A percentile compares a stretch with the other conserved stretches of the same genome.
Conservation (phyloP, 225 moss, liverwort and hornwort genomes). For the Straminergon stramineum region DNA sequence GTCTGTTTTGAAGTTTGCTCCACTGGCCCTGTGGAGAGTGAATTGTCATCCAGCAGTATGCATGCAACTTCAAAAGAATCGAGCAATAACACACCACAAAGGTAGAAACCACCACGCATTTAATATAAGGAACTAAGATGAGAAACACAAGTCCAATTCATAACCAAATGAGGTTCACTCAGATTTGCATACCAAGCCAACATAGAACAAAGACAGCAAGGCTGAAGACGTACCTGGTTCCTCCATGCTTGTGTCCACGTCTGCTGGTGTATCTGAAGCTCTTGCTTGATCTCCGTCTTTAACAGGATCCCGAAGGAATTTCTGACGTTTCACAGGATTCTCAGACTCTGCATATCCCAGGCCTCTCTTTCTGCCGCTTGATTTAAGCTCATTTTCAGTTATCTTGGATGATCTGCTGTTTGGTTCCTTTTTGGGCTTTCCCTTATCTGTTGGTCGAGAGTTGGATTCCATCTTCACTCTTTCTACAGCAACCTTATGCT, state of each 20-base stretch:
- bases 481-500: constrained; percentile 26
- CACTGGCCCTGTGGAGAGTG: constrained; percentile 4
- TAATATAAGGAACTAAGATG: not conserved
- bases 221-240: constrained; percentile 13
- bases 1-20: constrained; percentile 13
- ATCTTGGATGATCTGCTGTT: constrained; percentile 20
- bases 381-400: constrained; percentile 12
- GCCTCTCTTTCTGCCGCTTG: constrained; percentile 59
- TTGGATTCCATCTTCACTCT: constrained; percentile 22
- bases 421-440: constrained; percentile 16
- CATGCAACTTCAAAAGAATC: not conserved
- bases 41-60: not conserved
- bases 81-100: not conserved
- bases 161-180: not conserved
- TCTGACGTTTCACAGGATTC: constrained; percentile 49
- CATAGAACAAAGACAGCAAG: not conserved
- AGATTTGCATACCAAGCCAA: not conserved
- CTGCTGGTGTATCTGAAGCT: constrained; percentile 7
- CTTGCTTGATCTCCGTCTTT: constrained; percentile 6
- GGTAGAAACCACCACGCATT: not conserved
- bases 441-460: constrained; percentile 11
- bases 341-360: constrained; percentile 49
- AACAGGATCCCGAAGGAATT: constrained; percentile 6
- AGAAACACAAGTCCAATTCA: not conserved
- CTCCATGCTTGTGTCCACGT: constrained; percentile 11